A percentile compares a stretch with the other conserved stretches of the same genome.
These are phyloP conservation scores for Chlamydomonas incerta DNA, from an alignment of 139 green algal genomes.

Conservation along the genomic window DNA sequence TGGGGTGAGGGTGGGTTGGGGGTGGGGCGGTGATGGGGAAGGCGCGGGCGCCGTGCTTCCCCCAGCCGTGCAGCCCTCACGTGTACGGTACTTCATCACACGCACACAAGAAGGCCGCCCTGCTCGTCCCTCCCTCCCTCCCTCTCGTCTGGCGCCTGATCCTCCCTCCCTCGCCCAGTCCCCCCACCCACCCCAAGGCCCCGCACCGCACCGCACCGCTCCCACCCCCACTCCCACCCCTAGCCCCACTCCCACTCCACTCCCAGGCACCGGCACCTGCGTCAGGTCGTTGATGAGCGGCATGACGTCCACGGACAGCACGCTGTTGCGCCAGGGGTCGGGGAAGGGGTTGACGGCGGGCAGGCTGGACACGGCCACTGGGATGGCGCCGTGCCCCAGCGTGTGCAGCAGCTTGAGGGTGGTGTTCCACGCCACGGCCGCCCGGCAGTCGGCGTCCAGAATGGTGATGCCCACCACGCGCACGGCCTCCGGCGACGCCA, in stretches of 20 bases:
- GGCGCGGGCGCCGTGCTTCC: no score
- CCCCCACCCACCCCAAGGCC: no score
- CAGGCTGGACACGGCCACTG: conserved; percentile 25
- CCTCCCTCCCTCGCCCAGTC: no score
- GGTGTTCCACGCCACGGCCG: conserved; percentile 39
- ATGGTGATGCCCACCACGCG: conserved; percentile 39
- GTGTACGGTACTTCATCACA: no score
- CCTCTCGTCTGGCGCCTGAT: no score
- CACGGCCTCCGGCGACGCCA: conserved; percentile 1
- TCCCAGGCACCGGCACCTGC: not conserved
- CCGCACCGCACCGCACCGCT: not conserved
- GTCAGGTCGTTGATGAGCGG: conserved; percentile 38
- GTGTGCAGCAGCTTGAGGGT: conserved; percentile 45
- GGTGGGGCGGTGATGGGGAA: not conserved
- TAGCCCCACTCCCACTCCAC: not conserved
- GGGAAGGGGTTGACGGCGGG: conserved; percentile 37
- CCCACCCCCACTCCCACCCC: no score
- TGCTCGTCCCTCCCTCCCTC: no score
- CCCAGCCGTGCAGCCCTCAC: no score
- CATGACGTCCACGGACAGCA: conserved; percentile 28
- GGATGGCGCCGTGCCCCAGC: conserved; percentile 4
- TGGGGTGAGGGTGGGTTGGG: not conserved
- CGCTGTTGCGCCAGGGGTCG: conserved; percentile 14
- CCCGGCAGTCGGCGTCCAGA: conserved; percentile 41
- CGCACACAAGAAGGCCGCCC: no score